Base-by-base conservation (phyloP, 257 asterid species). In the Solanum peruvianum region DNA sequence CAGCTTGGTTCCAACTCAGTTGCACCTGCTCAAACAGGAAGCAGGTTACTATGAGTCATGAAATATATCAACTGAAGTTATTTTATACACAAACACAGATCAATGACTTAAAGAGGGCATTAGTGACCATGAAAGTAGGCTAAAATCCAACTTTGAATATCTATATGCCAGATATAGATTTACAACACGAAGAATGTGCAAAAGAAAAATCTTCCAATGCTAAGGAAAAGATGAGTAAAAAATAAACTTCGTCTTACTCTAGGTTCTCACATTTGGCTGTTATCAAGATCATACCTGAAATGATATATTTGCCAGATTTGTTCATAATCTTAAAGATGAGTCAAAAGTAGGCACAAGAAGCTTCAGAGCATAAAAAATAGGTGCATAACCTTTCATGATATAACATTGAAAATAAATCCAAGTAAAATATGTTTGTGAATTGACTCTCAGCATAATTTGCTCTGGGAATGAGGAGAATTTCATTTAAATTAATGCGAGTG, bases 1-100 rank as follows among this genome's bases (percentile, higher is more conserved):
- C 98, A 96, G 82, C 72, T 84, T 47, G 98, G 96, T 81, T 95
- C 98, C 96, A 96, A 87, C 90, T 93, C 98, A 87, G 94, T 92
- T 87, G 99, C 98, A 81, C 98, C 98, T 95, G 92, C 71, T 66
- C 64, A 84, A 62, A 88, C 91, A 82, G 86, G 87, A 87, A 29
- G 86, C 82, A 86, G 41, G 47, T 52, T 45, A 62, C 87, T 85
- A 77, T 37, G n/a, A 52, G 80, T 47, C 18, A 11, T 41, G 73
- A 64, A 47, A 31, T 27, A 82, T 45, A 67, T 60, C 14, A 60
- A 35, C 31, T 6, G 23, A 64, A 66, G 77, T 60, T 66, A 84
- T 84, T 14, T n/a, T 2, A 64, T 70, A 84, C 15, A 35, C 60
- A 84, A 60, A 39, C 16, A 35, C 58, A 84, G 41, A 83, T 58